Conservation (phyloP, 768 basidiomycete species). For the Phaeotremella fagi region DNA sequence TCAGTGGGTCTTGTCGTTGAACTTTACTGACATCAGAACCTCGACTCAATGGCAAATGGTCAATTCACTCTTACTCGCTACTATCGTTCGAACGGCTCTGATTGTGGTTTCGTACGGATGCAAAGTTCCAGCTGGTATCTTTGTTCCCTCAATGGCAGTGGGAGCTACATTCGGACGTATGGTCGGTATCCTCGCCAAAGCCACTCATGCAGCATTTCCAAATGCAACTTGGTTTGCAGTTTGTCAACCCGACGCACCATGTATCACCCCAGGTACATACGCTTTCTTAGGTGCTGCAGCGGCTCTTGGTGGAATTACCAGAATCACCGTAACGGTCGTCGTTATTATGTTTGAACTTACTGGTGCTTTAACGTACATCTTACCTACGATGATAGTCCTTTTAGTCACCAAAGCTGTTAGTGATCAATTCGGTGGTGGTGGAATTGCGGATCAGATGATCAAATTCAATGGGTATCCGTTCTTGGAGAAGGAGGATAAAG, state of each 20-base stretch:
- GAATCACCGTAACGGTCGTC: constrained; percentile 94
- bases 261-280: constrained; percentile 97
- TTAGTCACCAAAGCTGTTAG: constrained; percentile 96
- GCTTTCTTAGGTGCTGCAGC: constrained; percentile 97
- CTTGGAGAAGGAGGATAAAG: constrained; percentile 81
- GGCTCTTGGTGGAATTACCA: constrained; percentile 92
- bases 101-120: constrained; percentile 91
- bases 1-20: constrained; percentile 64
- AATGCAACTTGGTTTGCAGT: constrained; percentile 80
- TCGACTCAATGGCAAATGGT: constrained; percentile 90
- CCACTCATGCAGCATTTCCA: constrained; percentile 79
- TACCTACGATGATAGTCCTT: constrained; percentile 97
- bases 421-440: constrained; percentile 84
- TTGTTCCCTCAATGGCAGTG: constrained; percentile 98
- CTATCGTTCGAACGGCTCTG: constrained; percentile 76
- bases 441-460: constrained; percentile 96
- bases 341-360: constrained; percentile 99
- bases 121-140: constrained; percentile 96
- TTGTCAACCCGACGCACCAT: constrained; percentile 86
- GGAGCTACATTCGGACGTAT: constrained; percentile 96
- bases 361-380: constrained; percentile 90
- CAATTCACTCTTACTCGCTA: constrained; percentile 85
- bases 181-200: constrained; percentile 94
- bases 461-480: constrained; percentile 96
- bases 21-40: constrained; percentile 55